Conservation (phyloP, 2,329 filamentous ascomycete species). For the Epichloe festucae region DNA sequence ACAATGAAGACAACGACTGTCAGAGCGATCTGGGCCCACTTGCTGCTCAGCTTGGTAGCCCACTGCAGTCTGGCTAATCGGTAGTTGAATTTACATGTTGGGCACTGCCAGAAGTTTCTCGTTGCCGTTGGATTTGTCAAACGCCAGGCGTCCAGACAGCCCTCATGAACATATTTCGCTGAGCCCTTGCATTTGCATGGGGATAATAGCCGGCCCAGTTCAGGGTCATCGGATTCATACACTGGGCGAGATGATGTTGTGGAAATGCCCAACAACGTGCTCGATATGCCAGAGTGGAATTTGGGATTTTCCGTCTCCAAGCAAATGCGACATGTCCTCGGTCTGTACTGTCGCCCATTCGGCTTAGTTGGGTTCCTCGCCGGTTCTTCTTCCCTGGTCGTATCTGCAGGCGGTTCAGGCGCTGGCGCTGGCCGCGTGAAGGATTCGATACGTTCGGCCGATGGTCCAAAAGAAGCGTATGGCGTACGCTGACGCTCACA, state of each 20-base stretch:
- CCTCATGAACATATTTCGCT: conserved; percentile 88
- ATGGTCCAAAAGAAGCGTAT: conserved; percentile 1
- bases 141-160: conserved; percentile 75
- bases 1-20: conserved; percentile 60
- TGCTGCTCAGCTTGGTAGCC: conserved; percentile 57
- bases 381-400: background rate
- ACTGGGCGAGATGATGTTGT: conserved; percentile 22
- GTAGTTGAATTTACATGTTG: conserved; percentile 78
- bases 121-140: conserved; percentile 50
- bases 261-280: conserved; percentile 21
- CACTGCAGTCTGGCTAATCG: conserved; percentile 63
- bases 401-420: background rate
- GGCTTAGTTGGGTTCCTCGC: conserved; percentile 8
- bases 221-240: conserved; percentile 63
- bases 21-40: conserved; percentile 52
- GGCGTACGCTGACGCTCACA: conserved; percentile 4
- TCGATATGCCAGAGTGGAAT: conserved; percentile 24
- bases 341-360: conserved; percentile 40
- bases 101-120: conserved; percentile 75
- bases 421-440: background rate
- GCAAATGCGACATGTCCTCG: conserved; percentile 80
- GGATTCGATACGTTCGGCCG: background rate
- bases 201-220: conserved; percentile 66
- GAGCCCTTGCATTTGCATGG: conserved; percentile 92
- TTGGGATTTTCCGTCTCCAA: conserved; percentile 51